These are phyloP conservation scores for Venturia asperata DNA, from an alignment of 2,329 filamentous ascomycete species.

Conservation along the genomic window DNA sequence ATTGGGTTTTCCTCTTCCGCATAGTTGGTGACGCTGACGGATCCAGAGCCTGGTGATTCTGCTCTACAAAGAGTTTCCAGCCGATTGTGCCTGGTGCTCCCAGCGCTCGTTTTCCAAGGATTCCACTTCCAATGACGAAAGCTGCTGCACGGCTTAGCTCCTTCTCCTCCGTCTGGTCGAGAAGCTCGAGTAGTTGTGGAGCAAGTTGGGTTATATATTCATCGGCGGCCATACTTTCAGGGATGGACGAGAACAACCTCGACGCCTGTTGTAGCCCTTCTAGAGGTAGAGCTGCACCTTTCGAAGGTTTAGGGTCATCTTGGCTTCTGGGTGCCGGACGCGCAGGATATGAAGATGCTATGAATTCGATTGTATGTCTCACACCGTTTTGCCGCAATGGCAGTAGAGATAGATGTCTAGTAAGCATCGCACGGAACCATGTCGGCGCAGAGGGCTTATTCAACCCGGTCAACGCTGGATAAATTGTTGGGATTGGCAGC, in stretches of 20 bases:
- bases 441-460: constrained; percentile 55
- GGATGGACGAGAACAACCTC: constrained; percentile 54
- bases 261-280: constrained; percentile 60
- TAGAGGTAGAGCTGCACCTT: constrained; percentile 56
- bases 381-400: constrained; percentile 59
- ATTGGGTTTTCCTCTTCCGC: constrained; percentile 33
- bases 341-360: constrained; percentile 59
- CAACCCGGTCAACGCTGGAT: constrained; percentile 56
- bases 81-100: constrained; percentile 57
- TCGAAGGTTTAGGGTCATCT: constrained; percentile 26
- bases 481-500: constrained; percentile 46
- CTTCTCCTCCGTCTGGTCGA: constrained; percentile 53
- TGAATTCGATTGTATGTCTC: constrained; percentile 61
- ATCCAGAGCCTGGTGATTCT: constrained; percentile 49
- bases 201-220: constrained; percentile 55
- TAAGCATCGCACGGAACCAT: constrained; percentile 54
- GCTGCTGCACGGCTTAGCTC: constrained; percentile 54
- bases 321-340: constrained; percentile 39
- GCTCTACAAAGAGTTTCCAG: constrained; percentile 56
- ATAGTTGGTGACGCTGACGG: constrained; percentile 28
- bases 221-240: constrained; percentile 46
- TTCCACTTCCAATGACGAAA: constrained; percentile 59
- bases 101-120: constrained; percentile 55
- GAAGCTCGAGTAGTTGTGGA: constrained; percentile 53
- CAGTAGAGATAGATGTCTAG: constrained; percentile 52